Percentiles rank a stretch among this genome's conserved stretches.
phyloP scores from a whole-genome alignment of 495 filamentous ascomycete species.

The Parmelia sp. region DNA sequence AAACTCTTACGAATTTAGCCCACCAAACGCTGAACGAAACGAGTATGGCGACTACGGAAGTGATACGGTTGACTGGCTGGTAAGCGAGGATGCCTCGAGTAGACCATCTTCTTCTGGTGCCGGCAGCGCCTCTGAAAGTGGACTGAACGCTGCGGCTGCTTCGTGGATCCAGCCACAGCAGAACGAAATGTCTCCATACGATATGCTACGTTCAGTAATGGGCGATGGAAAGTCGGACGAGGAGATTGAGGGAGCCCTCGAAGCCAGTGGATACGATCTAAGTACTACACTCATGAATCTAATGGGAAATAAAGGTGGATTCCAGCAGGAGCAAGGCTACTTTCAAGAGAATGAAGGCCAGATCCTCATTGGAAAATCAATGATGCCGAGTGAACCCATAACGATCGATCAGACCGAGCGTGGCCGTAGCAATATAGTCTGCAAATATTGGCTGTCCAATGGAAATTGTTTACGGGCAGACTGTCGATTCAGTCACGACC shows the following conservation, averaged over 20 bases:
- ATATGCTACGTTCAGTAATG: conserved; percentile 93
- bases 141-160: conserved; percentile 67
- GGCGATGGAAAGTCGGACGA: conserved; percentile 85
- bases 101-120: conserved; percentile 65
- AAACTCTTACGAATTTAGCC: conserved; percentile 87
- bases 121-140: conserved; percentile 46
- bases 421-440: conserved; percentile 69
- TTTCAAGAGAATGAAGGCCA: conserved; percentile 34
- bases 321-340: conserved; percentile 24
- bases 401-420: conserved; percentile 66
- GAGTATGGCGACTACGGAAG: conserved; percentile 87
- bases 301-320: conserved; percentile 52
- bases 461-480: conserved; percentile 91
- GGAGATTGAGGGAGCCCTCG: conserved; percentile 84
- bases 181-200: conserved; percentile 92
- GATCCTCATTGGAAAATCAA: conserved; percentile 85
- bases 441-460: conserved; percentile 90
- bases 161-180: conserved; percentile 72
- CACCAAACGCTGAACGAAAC: conserved; percentile 68
- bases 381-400: conserved; percentile 64
- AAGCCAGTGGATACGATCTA: conserved; percentile 85
- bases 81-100: conserved; percentile 80
- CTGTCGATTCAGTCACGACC: conserved; percentile 94
- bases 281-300: conserved; percentile 81
- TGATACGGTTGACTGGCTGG: conserved; percentile 88